Evolutionary conservation across 305 asterid genomes (phyloP), one percentile per base, ranked within the genome.

Genomic region (Plantago rigida): DNA sequence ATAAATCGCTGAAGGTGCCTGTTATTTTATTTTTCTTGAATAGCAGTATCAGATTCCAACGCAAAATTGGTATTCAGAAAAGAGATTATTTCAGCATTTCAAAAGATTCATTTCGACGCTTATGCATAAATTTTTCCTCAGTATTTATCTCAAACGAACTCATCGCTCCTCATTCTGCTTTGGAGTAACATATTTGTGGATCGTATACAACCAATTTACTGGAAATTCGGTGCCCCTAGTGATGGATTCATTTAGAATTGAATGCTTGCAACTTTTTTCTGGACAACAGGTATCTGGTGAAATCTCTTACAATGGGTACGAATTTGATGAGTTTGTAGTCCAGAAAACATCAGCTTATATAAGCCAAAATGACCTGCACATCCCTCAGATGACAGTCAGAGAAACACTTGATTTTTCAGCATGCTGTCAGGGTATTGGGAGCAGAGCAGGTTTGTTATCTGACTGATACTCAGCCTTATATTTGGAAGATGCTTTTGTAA

Each of bases 361-460:
- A 59, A 73, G 84, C 69, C 81, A 79, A 63, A 9, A 75, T 47
- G 81, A 75, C 50, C 59, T 63, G 39, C 79, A 75, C 42, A 68
- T 75, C 53, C 79, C 81, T 12, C 79, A 75, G 47, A 67, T 79
- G 75, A 79, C 79, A 8, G 81, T 79, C 3, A 65, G 81, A 50
- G 84, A 79, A 65, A 70, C 79, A 22, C 59, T 75, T 4, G 83
- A 78, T 68, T 78, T 78, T 48, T 78, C 83, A 36, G 62, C 81
- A 31, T 31, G 71, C 19, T 78, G 81, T 51, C 83, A 75, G 62
- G 81, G 83, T 12, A 53, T 63, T 28, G 77, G 83, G 42, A 72
- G 56, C 17, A 56, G 83, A 70, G 72, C 69, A 75, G 84, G 84
- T 63, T 31, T 15, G 41, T n/a, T 36, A 36, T 8, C 10, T 6